A percentile compares a stretch with the other conserved stretches of the same genome.
phyloP scores from a whole-genome alignment of 164 flowering plant species.

The Dillenia suffruticosa region DNA sequence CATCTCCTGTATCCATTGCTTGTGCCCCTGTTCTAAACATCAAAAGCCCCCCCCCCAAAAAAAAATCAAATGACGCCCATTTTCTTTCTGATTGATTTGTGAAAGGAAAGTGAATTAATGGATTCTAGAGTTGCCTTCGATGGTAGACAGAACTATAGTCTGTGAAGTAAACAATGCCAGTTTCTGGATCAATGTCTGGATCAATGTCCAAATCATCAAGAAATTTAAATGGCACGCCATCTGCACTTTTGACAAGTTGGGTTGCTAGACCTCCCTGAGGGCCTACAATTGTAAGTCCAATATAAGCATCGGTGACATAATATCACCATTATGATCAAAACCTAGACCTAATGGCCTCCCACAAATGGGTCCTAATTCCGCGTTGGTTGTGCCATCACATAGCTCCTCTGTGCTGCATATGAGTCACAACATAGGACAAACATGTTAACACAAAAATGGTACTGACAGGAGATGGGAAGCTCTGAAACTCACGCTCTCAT shows the following conservation, averaged over 20 bases:
- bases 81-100: too few relatives aligned
- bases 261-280: conserved; percentile 11
- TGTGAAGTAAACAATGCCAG: conserved; percentile 23
- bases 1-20: not conserved
- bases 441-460: too few relatives aligned
- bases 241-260: conserved; percentile 9
- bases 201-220: conserved; percentile 20
- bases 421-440: too few relatives aligned
- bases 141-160: conserved; percentile 17
- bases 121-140: conserved; percentile 2
- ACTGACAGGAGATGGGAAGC: conserved; percentile 2
- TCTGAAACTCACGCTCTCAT: too few relatives aligned
- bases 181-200: too few relatives aligned
- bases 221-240: conserved; percentile 16
- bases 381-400: conserved; percentile 13
- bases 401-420: too few relatives aligned
- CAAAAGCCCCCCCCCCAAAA: too few relatives aligned
- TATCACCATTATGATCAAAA: conserved; percentile 22
- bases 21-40: not conserved
- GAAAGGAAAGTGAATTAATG: not conserved
- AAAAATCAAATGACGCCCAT: too few relatives aligned
- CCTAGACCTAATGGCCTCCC: conserved; percentile 35
- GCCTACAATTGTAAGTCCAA: conserved; percentile 33
- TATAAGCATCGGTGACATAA: conserved; percentile 40
- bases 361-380: conserved; percentile 14